Base-by-base conservation (phyloP, 768 basidiomycete species). In the Russula griseocarnosa region DNA sequence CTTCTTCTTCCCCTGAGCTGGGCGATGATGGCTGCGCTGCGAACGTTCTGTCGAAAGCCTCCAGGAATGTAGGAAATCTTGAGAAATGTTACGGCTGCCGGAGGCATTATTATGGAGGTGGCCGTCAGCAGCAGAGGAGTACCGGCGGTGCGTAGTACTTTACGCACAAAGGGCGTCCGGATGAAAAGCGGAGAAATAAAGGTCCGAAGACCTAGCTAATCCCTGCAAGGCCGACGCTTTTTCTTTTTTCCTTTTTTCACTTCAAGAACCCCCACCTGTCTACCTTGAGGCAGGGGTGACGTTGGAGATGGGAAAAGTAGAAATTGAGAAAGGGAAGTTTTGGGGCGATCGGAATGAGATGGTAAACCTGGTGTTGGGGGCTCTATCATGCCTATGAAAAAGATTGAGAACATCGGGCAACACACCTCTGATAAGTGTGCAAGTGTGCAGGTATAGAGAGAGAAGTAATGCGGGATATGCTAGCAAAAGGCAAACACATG, bases 1-100 rank as follows among this genome's bases (percentile, higher is more conserved):
- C 67, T 13, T 36, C 67, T 13, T 36, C 34, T 51, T 58, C 63
- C 36, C 30, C 55, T 13, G 42, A 50, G 38, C 60, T 61, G 28
- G 54, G 47, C 22, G 68, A 68, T 22, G 58, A 34, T 24, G 67
- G 67, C 22, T 68, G 67, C 30, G 66, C 62, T 46, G 67, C 58
- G 51, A 68, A 68, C 13, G 61, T 68, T 58, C 67, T 60, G 58
- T 68, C 67, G 58, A 68, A 68, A 14, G 67, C 67, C 46, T 67
- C 67, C 67, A 68, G 55, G 67, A 68, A 62, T 50, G 67, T 42
- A 67, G 51, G 20, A 59, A 68, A 40, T 68, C 67, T 61, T 67
- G 55, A 52, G 58, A 51, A 49, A 59, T 32, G 26, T 63, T 60
- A 55, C 61, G 61, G 32, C 57, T 58, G 30, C 66, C 61, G 44